Percentiles rank a stretch among this genome's conserved stretches.
Evolutionary conservation across 164 flowering plant genomes (phyloP).

Genomic region (grape (Vitis vinifera)): ASM3070453v1 NC_081817.1:22015001-22015500

Average conservation of each 20-base stretch:
- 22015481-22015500: no score
- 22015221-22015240: slow-evolving; percentile 94
- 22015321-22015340: no score
- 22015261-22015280: slow-evolving; percentile 89
- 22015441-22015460: no score
- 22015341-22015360: no score
- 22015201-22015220: slow-evolving; percentile 97
- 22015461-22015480: no score
- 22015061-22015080: slow-evolving; percentile 56
- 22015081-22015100: slow-evolving; percentile 94
- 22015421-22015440: no score
- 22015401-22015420: no score
- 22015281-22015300: slow-evolving; percentile 96
- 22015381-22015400: no score
- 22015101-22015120: slow-evolving; percentile 97
- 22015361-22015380: no score
- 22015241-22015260: slow-evolving; percentile 91
- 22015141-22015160: slow-evolving; percentile 91
- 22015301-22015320: slow-evolving; percentile 68
- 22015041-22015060: no score
- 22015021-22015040: no score
- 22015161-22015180: slow-evolving; percentile 92
- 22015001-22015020: no score
- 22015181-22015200: slow-evolving; percentile 88
- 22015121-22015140: slow-evolving; percentile 99